A percentile compares a stretch with the other conserved stretches of the same genome.
phyloP scores from a whole-genome alignment of 2,329 filamentous ascomycete genomes.

The Colletotrichum cereale region DNA sequence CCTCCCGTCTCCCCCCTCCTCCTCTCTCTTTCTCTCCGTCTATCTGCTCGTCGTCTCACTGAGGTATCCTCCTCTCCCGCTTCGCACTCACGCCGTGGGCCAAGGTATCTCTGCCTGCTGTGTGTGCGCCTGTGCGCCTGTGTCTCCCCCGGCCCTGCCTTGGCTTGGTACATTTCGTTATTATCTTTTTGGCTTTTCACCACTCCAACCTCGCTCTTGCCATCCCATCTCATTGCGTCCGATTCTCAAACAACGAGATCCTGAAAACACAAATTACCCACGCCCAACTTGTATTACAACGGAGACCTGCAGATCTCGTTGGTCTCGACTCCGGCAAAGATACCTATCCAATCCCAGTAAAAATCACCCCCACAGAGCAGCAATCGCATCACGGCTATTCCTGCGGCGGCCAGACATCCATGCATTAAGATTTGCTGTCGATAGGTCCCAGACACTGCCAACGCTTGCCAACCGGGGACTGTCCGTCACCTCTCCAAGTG shows the following conservation, averaged over 20 bases:
- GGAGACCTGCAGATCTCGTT: slow-evolving; percentile 16
- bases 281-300: not conserved
- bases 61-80: slow-evolving; percentile 14
- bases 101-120: slow-evolving; percentile 1
- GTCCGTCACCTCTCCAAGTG: slow-evolving; percentile 42
- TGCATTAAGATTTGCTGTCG: slow-evolving; percentile 41
- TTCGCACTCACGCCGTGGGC: slow-evolving; percentile 25
- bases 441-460: slow-evolving; percentile 40
- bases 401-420: slow-evolving; percentile 38
- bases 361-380: slow-evolving; percentile 34
- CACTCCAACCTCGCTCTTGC: slow-evolving; percentile 34
- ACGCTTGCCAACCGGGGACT: slow-evolving; percentile 39
- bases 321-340: slow-evolving; percentile 26
- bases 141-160: slow-evolving; percentile 25
- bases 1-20: not conserved
- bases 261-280: not conserved
- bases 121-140: slow-evolving; percentile 9
- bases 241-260: slow-evolving; percentile 25
- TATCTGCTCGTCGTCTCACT: not conserved
- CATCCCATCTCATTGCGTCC: slow-evolving; percentile 38
- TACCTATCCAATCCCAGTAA: slow-evolving; percentile 25
- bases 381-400: slow-evolving; percentile 38
- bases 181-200: not conserved
- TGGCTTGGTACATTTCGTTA: not conserved
- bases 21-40: not conserved